These are phyloP conservation scores for Ogataea methylovora DNA, from an alignment of 805 yeast genomes.

Conservation along the genomic window DNA sequence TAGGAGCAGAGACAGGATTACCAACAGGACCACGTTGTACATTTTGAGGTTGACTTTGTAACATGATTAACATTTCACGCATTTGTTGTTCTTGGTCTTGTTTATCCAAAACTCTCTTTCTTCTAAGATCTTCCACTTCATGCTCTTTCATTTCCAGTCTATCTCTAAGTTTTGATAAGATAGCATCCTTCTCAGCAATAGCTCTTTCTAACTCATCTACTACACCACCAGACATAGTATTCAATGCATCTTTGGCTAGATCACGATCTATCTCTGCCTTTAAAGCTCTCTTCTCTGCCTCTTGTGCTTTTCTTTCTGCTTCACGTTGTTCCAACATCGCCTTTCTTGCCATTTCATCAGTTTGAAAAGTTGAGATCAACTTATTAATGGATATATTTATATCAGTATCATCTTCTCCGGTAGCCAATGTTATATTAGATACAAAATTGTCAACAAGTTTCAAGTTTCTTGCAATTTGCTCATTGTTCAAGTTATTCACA, in stretches of 20 bases:
- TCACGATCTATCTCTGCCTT: constrained; percentile 38
- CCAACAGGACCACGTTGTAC: too few species aligned
- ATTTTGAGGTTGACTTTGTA: constrained; percentile 46
- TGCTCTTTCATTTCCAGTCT: constrained; percentile 50
- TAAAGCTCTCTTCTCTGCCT: constrained; percentile 6
- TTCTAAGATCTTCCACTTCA: constrained; percentile 58
- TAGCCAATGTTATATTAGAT: constrained; percentile 44
- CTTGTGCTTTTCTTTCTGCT: constrained; percentile 29
- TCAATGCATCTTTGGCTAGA: constrained; percentile 17
- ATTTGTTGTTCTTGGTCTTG: constrained; percentile 72
- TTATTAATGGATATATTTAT: constrained; percentile 72
- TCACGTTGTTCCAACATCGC: constrained; percentile 45
- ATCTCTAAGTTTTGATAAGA: constrained; percentile 52
- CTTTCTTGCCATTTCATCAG: constrained; percentile 79
- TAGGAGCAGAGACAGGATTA: constrained; percentile 1
- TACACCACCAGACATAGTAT: constrained; percentile 70
- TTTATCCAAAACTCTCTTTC: constrained; percentile 53
- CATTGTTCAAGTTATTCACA: constrained; percentile 35
- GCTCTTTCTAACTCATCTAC: constrained; percentile 54
- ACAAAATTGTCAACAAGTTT: constrained; percentile 48
- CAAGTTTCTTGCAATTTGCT: constrained; percentile 40
- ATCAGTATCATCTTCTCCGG: constrained; percentile 53
- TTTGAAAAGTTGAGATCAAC: constrained; percentile 61
- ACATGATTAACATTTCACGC: constrained; percentile 60
- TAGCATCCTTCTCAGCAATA: constrained; percentile 52